Base-by-base conservation (phyloP, 352 stramenopile species). In the Globisporangium cystogenes region DNA sequence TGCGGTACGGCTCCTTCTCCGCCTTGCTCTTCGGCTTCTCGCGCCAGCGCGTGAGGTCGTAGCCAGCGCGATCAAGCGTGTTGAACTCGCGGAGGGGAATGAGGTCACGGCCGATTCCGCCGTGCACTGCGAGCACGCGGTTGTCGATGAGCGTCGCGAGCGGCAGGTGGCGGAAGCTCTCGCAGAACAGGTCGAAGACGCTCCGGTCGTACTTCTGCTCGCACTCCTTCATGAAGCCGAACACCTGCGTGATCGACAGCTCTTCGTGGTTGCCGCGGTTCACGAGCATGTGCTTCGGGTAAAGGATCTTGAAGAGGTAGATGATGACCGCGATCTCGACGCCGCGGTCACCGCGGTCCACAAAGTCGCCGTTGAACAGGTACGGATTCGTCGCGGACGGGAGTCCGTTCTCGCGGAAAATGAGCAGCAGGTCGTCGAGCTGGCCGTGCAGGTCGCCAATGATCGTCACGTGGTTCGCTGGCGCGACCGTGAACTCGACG, bases 191-290 rank as follows among this genome's bases (percentile, higher is more conserved):
- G n/a, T 90, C 72, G 60, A 76, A 93, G 39, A 93, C 70, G 49
- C 69, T 82, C 27, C 60, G 53, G 61, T 93, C 82, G 65, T 93
- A 93, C 65, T 93, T 93, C 54, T 77, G 60, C 54, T 88, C 73
- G 59, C 74, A 87, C 65, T 93, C 82, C 57, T 87, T 90, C 81
- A 90, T 89, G 54, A 94, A 94, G 3, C 83, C 83, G 64, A 94
- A 92, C 16, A 92, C 76, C 62, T 92, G 74, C 18, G 81, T 94
- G 54, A 94, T 92, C 37, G 75, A 90, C 45, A 72, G 74, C 53
- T 94, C 82, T 64, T 95, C 84, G 64, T 95, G 86, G 65, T 96
- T 96, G 10, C 86, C 86, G 46, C 82, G 76, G 61, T 93, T 91
- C 61, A 93, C 57, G 45, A 84, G 60, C 24, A 95, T 83, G 48